Base-by-base conservation (phyloP, 257 asterid species). In the Fraxinus pennsylvanica region DNA sequence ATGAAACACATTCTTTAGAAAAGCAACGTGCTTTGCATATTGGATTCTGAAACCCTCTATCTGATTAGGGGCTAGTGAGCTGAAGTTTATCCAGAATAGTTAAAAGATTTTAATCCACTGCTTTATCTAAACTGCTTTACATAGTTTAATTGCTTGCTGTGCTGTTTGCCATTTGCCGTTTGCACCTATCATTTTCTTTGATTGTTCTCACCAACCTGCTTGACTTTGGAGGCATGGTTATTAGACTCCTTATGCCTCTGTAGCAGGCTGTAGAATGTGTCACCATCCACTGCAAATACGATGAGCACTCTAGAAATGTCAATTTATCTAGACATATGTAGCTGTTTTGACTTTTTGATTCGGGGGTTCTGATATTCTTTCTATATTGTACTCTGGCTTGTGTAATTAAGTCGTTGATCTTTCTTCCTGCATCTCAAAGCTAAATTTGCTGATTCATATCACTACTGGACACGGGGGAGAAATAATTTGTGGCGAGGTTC, bases 381-480 rank as follows among this genome's bases (percentile, higher is more conserved):
- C 61, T 57, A 29, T 66, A 39, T 81, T 10, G 21, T 47, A 36
- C 8, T 4, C 39, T 36, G 39, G 39, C 39, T 36, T 36, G 39
- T 36, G 39, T 36, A 36, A 9, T 6, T 36, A 7, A 36, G 39
- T 6, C 39, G 7, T 36, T 6, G 39, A 5, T 36, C 39, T 36
- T 36, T 36, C 39, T 36, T 36, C 39, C 8, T 36, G 39, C 39
- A 32, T 74, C 72, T 35, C 67, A 22, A 19, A 75, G 81, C 75
- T 81, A 27, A 71, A 50, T 67, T 72, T 66, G 65, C 39, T 63
- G 81, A 68, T 75, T 66, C 69, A 35, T 65, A 4, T 59, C 61
- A 33, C 78, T 30, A 47, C 63, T 10, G 8, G 68, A 73, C 63
- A 32, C 9, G 71, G n/a, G n/a, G 27, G 30, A 72, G 33, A 66